These are phyloP conservation scores for Amphibolis antarctica DNA, from an alignment of 106 monocot genomes.

Conservation along the genomic window DNA sequence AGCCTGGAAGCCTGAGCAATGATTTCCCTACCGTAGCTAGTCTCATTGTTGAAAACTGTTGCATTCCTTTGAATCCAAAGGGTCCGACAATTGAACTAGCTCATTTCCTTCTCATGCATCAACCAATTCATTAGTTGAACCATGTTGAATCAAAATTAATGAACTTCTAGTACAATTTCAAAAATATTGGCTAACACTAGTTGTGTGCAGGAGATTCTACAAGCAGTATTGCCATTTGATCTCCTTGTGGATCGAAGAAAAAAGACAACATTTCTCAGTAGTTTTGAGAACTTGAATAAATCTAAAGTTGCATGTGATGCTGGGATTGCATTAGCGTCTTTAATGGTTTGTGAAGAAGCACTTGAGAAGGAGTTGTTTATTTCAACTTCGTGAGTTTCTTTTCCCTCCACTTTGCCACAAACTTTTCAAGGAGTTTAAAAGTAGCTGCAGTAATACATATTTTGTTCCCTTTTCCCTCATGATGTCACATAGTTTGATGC, in stretches of 20 bases:
- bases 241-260: slow-evolving; percentile 74
- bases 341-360: slow-evolving; percentile 78
- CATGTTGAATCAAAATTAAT: too few species aligned
- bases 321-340: slow-evolving; percentile 65
- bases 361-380: slow-evolving; percentile 76
- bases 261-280: slow-evolving; percentile 44
- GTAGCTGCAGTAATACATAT: not conserved
- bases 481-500: not conserved
- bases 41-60: too few species aligned
- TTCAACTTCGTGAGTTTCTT: slow-evolving; percentile 71
- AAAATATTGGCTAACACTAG: too few species aligned
- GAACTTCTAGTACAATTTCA: too few species aligned
- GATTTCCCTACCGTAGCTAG: too few species aligned
- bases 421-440: not conserved
- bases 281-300: slow-evolving; percentile 24
- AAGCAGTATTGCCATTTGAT: slow-evolving; percentile 94
- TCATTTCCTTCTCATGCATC: too few species aligned
- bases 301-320: slow-evolving; percentile 61
- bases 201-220: slow-evolving; percentile 60
- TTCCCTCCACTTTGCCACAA: not conserved
- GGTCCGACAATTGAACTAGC: too few species aligned
- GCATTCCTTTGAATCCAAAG: too few species aligned
- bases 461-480: not conserved
- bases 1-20: too few species aligned
- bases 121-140: too few species aligned